Evolutionary conservation across 163 green algal genomes (phyloP).

Genomic region (Chloromonas sp.): DNA sequence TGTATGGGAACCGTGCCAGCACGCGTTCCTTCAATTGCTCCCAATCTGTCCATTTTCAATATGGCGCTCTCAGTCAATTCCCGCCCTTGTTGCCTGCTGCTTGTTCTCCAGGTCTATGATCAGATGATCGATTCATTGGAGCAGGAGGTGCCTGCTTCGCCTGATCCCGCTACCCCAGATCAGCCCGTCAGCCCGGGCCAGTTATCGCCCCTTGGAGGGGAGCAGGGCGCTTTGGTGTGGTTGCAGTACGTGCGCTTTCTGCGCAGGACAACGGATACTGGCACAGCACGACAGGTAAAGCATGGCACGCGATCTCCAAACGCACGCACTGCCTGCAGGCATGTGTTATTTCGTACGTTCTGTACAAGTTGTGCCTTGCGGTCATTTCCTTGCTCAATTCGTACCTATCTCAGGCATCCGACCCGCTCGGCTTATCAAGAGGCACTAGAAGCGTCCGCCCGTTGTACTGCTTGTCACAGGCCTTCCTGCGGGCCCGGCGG

Average conservation of each 20-base stretch:
- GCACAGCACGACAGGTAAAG: conserved; percentile 18
- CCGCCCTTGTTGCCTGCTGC: too few relatives aligned
- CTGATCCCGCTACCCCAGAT: not conserved
- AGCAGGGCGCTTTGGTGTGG: conserved; percentile 67
- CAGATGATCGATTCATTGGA: conserved; percentile 8
- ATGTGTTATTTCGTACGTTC: not conserved
- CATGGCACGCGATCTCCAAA: too few relatives aligned
- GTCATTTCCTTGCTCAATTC: too few relatives aligned
- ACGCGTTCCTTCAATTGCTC: too few relatives aligned
- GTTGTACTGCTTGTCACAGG: conserved; percentile 19
- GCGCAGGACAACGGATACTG: conserved; percentile 44
- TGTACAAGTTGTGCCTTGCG: not conserved
- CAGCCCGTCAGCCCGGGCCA: not conserved
- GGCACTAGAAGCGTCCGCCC: too few relatives aligned
- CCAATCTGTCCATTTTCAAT: too few relatives aligned
- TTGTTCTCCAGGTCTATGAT: not conserved
- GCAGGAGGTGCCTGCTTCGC: conserved; percentile 3
- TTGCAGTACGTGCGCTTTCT: conserved; percentile 85
- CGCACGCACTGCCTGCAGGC: not conserved
- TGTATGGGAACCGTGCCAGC: too few relatives aligned
- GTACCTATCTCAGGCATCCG: too few relatives aligned
- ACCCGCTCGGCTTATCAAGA: too few relatives aligned
- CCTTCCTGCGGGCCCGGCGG: conserved; percentile 75
- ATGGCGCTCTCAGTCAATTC: too few relatives aligned
- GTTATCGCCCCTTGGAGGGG: conserved; percentile 7